These are phyloP conservation scores for Lactarius hengduanensis DNA, from an alignment of 768 basidiomycete species.

Conservation along the genomic window DNA sequence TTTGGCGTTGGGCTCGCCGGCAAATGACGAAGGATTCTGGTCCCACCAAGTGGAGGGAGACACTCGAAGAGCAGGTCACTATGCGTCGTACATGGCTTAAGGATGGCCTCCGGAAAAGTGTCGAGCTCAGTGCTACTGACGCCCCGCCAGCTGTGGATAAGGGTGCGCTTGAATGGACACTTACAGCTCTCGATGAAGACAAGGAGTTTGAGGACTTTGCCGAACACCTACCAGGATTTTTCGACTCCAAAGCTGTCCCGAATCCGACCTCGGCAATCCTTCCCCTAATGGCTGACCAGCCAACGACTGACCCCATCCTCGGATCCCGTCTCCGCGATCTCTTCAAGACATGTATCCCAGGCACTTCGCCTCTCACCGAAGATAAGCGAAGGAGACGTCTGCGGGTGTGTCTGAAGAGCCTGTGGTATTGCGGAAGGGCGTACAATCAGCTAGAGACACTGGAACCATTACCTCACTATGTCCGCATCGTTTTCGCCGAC, in stretches of 20 bases:
- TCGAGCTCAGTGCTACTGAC: neutral
- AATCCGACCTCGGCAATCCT: neutral
- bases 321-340: slow-evolving; percentile 5
- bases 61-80: neutral
- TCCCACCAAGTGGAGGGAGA: neutral
- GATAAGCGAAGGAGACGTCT: neutral
- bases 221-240: slow-evolving; percentile 1
- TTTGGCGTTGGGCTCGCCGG: neutral
- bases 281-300: slow-evolving; percentile 7
- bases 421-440: slow-evolving; percentile 7
- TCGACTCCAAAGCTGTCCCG: neutral
- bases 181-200: slow-evolving; percentile 5
- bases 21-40: neutral
- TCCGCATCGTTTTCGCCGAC: neutral
- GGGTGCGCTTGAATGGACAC: neutral
- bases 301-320: neutral
- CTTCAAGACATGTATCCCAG: neutral
- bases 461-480: neutral
- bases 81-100: neutral
- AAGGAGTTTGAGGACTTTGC: slow-evolving; percentile 1
- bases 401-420: neutral
- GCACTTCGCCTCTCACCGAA: neutral
- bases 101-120: neutral
- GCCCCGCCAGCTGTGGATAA: neutral
- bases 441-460: neutral